Evolutionary conservation across 2,329 filamentous ascomycete species (phyloP).

Genomic region (Cladosporium oxysporum): DNA sequence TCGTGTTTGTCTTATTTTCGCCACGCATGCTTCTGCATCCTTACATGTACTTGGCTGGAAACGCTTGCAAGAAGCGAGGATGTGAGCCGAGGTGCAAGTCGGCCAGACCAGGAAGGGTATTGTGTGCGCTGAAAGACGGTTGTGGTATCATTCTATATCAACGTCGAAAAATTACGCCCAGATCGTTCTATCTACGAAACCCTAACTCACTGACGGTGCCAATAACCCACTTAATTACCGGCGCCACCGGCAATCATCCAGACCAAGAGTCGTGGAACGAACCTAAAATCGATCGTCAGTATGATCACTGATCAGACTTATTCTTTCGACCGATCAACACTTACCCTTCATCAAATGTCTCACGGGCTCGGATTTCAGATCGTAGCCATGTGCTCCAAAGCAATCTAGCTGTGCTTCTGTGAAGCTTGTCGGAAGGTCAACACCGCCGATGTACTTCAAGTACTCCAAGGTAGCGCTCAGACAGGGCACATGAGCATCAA

Average conservation of each 20-base stretch:
- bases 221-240: neutral
- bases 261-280: conserved; percentile 56
- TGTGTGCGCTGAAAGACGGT: neutral
- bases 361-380: conserved; percentile 50
- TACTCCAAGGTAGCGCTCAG: conserved; percentile 59
- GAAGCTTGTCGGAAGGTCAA: conserved; percentile 58
- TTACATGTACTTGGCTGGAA: neutral
- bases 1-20: neutral
- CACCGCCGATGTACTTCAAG: conserved; percentile 56
- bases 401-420: conserved; percentile 63
- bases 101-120: neutral
- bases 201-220: neutral
- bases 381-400: conserved; percentile 61
- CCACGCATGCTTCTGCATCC: conserved; percentile 6
- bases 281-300: neutral
- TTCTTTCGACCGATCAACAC: neutral
- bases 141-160: neutral
- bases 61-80: neutral
- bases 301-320: neutral
- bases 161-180: neutral
- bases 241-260: neutral
- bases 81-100: neutral
- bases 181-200: neutral
- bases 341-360: conserved; percentile 48
- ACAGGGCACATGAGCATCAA: conserved; percentile 55